These are phyloP conservation scores for Talaromyces sp. DNA, from an alignment of 2,329 filamentous ascomycete species.

Conservation along the genomic window DNA sequence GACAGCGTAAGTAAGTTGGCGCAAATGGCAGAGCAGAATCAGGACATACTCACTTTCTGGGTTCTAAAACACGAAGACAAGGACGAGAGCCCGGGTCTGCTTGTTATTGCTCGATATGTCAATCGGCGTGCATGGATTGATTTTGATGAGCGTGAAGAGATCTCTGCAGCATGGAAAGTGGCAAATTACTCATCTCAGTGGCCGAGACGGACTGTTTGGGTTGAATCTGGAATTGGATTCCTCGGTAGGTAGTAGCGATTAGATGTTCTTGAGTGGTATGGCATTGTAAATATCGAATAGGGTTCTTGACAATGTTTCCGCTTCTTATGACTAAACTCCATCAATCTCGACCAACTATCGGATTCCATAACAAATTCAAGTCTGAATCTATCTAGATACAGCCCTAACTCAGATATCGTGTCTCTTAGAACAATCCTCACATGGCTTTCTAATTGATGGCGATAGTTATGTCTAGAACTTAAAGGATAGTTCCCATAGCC, in stretches of 20 bases:
- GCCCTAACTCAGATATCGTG: not conserved
- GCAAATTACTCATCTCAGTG: not conserved
- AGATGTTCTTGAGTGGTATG: not conserved
- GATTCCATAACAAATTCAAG: not conserved
- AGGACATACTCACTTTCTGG: not conserved
- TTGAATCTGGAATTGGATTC: not conserved
- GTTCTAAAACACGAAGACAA: not conserved
- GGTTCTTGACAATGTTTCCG: not conserved
- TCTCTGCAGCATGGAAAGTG: not conserved
- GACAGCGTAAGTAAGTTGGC: not conserved
- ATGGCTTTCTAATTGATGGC: not conserved
- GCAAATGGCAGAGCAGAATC: not conserved
- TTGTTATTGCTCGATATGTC: not conserved
- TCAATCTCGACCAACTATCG: not conserved
- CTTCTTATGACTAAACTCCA: not conserved
- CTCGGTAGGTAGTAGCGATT: not conserved
- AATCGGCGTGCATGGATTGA: not conserved
- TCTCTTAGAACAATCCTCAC: not conserved
- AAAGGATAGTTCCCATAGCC: not conserved
- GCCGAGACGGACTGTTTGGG: not conserved
- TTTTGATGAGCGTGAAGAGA: not conserved
- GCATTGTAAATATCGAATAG: not conserved
- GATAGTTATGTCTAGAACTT: too few species aligned
- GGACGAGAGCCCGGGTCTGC: not conserved
- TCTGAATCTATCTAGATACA: not conserved